Evolutionary conservation across 2,329 filamentous ascomycete genomes (phyloP).

Genomic region (Aspergillus glaucus): DNA sequence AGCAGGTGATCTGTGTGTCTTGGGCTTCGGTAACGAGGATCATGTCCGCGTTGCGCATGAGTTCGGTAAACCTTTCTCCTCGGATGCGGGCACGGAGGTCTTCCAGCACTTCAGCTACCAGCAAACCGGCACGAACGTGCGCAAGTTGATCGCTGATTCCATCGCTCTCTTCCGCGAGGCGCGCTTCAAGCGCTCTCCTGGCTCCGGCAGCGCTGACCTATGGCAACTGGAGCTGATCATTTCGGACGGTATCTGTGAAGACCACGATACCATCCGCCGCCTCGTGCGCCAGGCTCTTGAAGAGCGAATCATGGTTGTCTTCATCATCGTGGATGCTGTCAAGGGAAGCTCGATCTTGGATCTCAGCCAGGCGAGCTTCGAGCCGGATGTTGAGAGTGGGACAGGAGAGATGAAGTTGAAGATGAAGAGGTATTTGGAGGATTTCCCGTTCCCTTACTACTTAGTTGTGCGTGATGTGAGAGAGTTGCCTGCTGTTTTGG

Average conservation of each 20-base stretch:
- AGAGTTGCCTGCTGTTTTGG: constrained; percentile 82
- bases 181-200: constrained; percentile 51
- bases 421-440: constrained; percentile 87
- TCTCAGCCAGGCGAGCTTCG: constrained; percentile 79
- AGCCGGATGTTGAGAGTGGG: constrained; percentile 53
- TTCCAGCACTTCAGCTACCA: constrained; percentile 79
- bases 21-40: constrained; percentile 72
- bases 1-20: constrained; percentile 83
- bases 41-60: constrained; percentile 78
- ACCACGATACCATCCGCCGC: constrained; percentile 75
- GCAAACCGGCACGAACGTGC: constrained; percentile 81
- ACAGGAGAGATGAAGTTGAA: constrained; percentile 62
- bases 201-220: constrained; percentile 58
- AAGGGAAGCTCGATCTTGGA: constrained; percentile 63
- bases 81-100: constrained; percentile 73
- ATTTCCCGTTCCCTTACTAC: constrained; percentile 96
- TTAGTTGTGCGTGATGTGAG: constrained; percentile 86
- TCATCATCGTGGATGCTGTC: constrained; percentile 81
- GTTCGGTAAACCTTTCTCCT: constrained; percentile 74
- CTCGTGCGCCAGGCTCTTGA: constrained; percentile 83
- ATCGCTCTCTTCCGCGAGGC: constrained; percentile 78
- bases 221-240: constrained; percentile 95
- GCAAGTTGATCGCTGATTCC: constrained; percentile 66
- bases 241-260: constrained; percentile 87
- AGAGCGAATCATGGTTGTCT: constrained; percentile 95